Base-by-base conservation (phyloP, 148 eudicot genomes). In the Persicaria tinctoria region DNA sequence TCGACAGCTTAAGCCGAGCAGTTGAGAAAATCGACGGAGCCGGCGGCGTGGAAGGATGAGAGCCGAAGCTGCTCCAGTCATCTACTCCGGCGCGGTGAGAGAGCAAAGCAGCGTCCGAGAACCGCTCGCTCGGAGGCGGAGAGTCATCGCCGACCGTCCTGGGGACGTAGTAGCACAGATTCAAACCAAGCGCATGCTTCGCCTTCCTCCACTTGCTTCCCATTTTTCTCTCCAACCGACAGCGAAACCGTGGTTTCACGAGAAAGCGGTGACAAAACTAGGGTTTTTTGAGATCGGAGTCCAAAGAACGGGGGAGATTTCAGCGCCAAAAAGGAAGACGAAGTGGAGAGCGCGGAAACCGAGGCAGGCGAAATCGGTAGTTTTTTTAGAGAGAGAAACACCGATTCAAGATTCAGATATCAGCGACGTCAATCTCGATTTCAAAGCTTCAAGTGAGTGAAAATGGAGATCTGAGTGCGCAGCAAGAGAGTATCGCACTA, bases 171-270 rank as follows among this genome's bases (percentile, higher is more conserved):
- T 86, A 85, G 78, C 95, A 90, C 57, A 82, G 68, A 51, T 84
- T 86, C 56, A 87, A 78, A n/a, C 89, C 88, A 9, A 92, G 74
- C 32, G 90, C 93, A 49, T 80, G 76, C 80, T 90, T 90, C 12
- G 80, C 89, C 63, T 88, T 92, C 77, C 87, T 86, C 97, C 97
- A 92, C 83, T 84, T 87, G 78, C 93, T 92, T 5, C 73, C 90
- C 93, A 85, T 86, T 72, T 56, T 70, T 12, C 51, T n/a, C 44
- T 14, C 51, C 23, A 18, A 10, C 41, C 54, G 54, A 66, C 48
- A 71, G 16, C 55, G 4, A 71, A 71, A 1, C 51, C 47, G 20
- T 0, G 51, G 27, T n/a, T 41, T 68, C 11, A 46, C 32, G 44
- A 38, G 12, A 70, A 9, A 1, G 54, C 18, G 55, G n/a, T 16